Base-by-base conservation (phyloP, 2,329 filamentous ascomycete species). In the Ophiostoma ulmi region DNA sequence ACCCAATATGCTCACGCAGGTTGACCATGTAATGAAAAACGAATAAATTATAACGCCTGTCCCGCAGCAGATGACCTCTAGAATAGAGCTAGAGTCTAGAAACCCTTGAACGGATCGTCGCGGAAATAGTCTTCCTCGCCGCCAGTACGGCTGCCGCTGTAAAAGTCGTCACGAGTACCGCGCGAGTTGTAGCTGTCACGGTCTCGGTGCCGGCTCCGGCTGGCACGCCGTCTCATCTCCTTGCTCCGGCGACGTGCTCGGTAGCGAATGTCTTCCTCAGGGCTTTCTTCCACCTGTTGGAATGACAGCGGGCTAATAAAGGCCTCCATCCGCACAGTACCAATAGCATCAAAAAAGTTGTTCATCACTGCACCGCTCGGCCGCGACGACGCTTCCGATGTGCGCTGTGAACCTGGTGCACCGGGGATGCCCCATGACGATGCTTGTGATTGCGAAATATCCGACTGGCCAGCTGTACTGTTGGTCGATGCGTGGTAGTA, bases 241-340 rank as follows among this genome's bases (percentile, higher is more conserved):
- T 87, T 87, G 78, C 85, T 88, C 48, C 85, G 80, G 71, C 85
- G 79, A 11, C 86, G 81, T 4, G 81, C 80, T 5, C 80, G 78
- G 66, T 83, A 81, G 68, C 81, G 79, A 72, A 82, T 80, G 73
- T 87, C 85, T 35, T 86, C 84, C 31, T 81, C 81, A 0, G 82
- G 80, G 61, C 81, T 79, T 14, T 85, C 83, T 14, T 81, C 80
- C 69, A 83, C 80, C 71, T 81, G 80, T 2, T 81, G 48, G 26
- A 73, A 52, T 1, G 85, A 82, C 13, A 89, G 78, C 0, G 88
- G 88, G 75, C 84, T 88, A 75, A 99, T 96, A 78, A 98, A 99
- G 0, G 95, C 95, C 79, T 98, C 94, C 94, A 99, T 98, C 38
- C 95, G 88, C 66, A 98, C 88, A 1, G 94, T 98, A 1, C 94